Evolutionary conservation across 345 rosid genomes (phyloP), one percentile per base, ranked within the genome.

Genomic region (thale cress (Arabidopsis thaliana)): DNA sequence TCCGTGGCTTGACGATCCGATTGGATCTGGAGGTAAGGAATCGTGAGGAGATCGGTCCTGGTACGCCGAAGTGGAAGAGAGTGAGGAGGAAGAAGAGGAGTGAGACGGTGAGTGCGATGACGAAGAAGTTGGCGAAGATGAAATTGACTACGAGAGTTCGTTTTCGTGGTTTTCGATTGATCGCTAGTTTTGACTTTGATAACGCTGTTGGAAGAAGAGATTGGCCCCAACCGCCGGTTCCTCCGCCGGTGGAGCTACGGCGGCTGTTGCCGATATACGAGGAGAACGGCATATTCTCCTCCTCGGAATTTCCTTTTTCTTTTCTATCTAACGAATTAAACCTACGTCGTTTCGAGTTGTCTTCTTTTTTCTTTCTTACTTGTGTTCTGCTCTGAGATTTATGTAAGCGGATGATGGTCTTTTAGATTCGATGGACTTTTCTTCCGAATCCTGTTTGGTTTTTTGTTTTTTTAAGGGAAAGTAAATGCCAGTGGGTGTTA

Each of bases 81-180:
- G 93, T 90, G 13, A 90, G 38, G 67, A 95, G 62, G 78, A 95
- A 85, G 87, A 95, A 88, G 75, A 86, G 40, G 74, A 95, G 67
- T 1, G 98, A 90, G 77, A 85, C 36, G 10, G 82, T 38, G 64
- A 95, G 88, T 6, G 91, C 88, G 72, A 95, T 79, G 76, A 86
- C 60, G 87, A 95, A 85, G 88, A 89, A 79, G 84, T 95, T 91
- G 8, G 91, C 25, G 78, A 87, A 83, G 52, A 93, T 14, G 83
- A 89, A 95, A 83, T 83, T 89, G 70, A 83, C 68, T 45, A 95
- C 72, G 23, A 85, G 71, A 55, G 88, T 67, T 8, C 94, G 85
- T 81, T 84, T 86, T 8, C 97, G 91, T 7, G 87, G 70, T 77
- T 85, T 95, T n/a, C 93, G 81, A 6, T 85, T 75, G 55, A 60